Conservation (phyloP, 1,284 basidiomycete genomes). For the Schizophyllum commune region DNA sequence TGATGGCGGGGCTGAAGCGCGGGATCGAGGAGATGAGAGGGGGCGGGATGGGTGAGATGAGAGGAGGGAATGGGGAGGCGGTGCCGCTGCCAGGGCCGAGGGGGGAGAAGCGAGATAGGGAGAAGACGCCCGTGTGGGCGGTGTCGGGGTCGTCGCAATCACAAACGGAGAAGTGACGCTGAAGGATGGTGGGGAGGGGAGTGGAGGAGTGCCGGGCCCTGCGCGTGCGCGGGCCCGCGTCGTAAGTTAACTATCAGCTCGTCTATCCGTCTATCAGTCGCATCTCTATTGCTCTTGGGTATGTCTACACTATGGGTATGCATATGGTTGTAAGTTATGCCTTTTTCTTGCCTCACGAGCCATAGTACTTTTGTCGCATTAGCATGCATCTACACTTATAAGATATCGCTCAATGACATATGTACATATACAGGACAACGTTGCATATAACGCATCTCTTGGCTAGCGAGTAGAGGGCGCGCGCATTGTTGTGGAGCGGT, state of each 20-base stretch:
- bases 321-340: not conserved
- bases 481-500: too few species aligned
- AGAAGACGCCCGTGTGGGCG: not conserved
- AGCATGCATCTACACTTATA: not conserved
- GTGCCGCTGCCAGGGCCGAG: slow-evolving; percentile 3
- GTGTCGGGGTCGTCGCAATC: not conserved
- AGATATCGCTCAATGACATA: not conserved
- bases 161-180: too few species aligned
- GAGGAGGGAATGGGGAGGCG: slow-evolving; percentile 17
- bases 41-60: slow-evolving; percentile 62
- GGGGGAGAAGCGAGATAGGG: not conserved
- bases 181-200: not conserved
- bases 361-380: not conserved
- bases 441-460: not conserved
- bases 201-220: not conserved
- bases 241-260: not conserved
- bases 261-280: not conserved
- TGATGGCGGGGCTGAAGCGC: slow-evolving; percentile 63
- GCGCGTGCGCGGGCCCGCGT: not conserved
- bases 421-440: not conserved
- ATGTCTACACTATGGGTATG: not conserved
- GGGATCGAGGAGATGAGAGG: slow-evolving; percentile 65
- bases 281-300: not conserved
- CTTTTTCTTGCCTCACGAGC: not conserved
- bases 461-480: too few species aligned